Conservation (phyloP, 108 stramenopile genomes). For the Nitzschia sp. region DNA sequence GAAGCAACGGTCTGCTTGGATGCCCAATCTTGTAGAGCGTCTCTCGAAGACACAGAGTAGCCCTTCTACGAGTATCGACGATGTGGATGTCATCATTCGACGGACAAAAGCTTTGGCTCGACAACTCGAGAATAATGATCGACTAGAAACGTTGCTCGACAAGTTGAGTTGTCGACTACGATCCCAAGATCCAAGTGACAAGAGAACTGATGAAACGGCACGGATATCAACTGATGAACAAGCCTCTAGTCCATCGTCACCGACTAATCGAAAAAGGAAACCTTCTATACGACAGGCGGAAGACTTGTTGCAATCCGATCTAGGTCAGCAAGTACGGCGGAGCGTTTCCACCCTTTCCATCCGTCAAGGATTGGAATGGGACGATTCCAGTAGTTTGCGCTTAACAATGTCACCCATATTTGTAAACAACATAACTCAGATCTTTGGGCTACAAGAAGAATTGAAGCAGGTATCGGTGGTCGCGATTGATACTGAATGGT, state of each 20-base stretch:
- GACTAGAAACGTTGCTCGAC: background rate
- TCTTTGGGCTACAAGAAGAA: background rate
- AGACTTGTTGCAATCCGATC: background rate
- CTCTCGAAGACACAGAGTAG: background rate
- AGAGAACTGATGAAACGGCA: too few species aligned
- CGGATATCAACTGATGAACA: too few species aligned
- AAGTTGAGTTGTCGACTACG: background rate
- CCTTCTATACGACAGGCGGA: background rate
- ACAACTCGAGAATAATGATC: background rate
- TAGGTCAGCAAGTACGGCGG: background rate
- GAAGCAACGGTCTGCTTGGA: slow-evolving; percentile 30
- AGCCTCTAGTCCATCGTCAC: background rate
- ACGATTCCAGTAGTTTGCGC: background rate
- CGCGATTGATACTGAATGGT: slow-evolving; percentile 12
- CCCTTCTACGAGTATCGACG: too few species aligned
- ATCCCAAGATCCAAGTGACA: background rate
- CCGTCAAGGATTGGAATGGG: background rate
- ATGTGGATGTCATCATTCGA: background rate
- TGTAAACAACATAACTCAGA: background rate
- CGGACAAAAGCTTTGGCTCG: background rate
- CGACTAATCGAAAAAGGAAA: background rate
- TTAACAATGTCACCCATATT: slow-evolving; percentile 9
- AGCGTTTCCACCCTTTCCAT: background rate
- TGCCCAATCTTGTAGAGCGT: slow-evolving; percentile 5
- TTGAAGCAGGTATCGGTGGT: background rate